Conservation (phyloP, 495 filamentous ascomycete species). For the Lichina pygmaea region DNA sequence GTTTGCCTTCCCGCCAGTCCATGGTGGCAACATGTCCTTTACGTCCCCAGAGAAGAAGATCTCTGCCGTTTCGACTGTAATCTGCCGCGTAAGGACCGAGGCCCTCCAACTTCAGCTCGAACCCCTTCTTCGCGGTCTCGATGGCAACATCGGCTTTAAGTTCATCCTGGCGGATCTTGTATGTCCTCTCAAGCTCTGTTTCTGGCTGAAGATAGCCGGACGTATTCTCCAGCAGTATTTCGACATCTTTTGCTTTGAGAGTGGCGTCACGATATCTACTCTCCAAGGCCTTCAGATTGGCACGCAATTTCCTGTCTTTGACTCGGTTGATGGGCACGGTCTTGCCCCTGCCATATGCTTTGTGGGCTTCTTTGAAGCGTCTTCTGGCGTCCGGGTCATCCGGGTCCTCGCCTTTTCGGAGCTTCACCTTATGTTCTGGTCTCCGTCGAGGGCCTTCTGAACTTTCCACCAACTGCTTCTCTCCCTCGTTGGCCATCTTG, state of each 20-base stretch:
- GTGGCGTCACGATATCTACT: slow-evolving; percentile 55
- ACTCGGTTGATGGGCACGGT: slow-evolving; percentile 27
- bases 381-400: slow-evolving; percentile 13
- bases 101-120: slow-evolving; percentile 60
- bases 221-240: slow-evolving; percentile 78
- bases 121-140: slow-evolving; percentile 71
- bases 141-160: slow-evolving; percentile 45
- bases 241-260: slow-evolving; percentile 69
- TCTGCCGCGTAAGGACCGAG: slow-evolving; percentile 71
- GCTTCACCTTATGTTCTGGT: too few species aligned
- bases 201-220: slow-evolving; percentile 75
- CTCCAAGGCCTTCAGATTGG: slow-evolving; percentile 53
- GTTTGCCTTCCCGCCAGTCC: slow-evolving; percentile 81
- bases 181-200: slow-evolving; percentile 66
- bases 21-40: slow-evolving; percentile 93
- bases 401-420: background rate
- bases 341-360: slow-evolving; percentile 61
- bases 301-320: slow-evolving; percentile 71
- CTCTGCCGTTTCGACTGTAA: slow-evolving; percentile 69
- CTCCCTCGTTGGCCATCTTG: too few species aligned
- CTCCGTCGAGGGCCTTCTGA: too few species aligned
- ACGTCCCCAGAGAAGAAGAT: slow-evolving; percentile 59
- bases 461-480: too few species aligned
- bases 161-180: slow-evolving; percentile 76
- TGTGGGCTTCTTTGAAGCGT: slow-evolving; percentile 32